phyloP scores from a whole-genome alignment of 192 early-diverging fungal species.

The Podila minutissima region DNA sequence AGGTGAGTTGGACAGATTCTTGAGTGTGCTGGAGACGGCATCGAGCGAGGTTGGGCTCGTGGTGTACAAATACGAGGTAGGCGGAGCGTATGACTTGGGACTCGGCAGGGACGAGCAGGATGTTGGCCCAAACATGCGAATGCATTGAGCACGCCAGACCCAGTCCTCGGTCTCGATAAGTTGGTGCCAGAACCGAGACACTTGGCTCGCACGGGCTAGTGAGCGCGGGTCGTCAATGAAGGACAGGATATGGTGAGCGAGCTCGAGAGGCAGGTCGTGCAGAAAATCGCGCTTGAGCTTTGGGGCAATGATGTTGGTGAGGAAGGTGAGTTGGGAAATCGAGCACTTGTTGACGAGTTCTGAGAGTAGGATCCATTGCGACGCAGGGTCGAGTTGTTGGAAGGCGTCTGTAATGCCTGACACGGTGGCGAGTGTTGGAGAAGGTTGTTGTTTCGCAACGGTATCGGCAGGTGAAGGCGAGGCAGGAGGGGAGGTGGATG shows the following conservation, averaged over 20 bases:
- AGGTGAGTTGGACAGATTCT: constrained; percentile 13
- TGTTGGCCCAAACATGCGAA: constrained; percentile 34
- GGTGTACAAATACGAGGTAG: constrained; percentile 27
- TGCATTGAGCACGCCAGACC: constrained; percentile 48
- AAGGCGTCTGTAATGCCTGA: constrained; percentile 46
- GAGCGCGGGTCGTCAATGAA: constrained; percentile 86
- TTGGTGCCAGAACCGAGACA: constrained; percentile 69
- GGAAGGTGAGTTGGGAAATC: constrained; percentile 59
- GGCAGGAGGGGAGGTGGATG: constrained; percentile 6
- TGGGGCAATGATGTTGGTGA: constrained; percentile 62
- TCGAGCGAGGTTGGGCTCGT: constrained; percentile 42
- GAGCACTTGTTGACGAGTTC: constrained; percentile 60
- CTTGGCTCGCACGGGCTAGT: constrained; percentile 77
- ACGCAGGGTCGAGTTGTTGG: constrained; percentile 34
- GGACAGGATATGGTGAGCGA: constrained; percentile 82
- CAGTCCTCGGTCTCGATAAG: constrained; percentile 62
- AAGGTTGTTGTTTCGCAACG: neutral
- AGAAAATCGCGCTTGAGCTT: constrained; percentile 92
- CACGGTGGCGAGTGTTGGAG: constrained; percentile 7
- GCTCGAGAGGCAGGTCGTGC: constrained; percentile 78
- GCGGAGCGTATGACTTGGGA: constrained; percentile 32
- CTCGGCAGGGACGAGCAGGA: constrained; percentile 45
- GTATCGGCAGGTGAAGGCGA: constrained; percentile 9
- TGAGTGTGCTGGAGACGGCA: constrained; percentile 42
- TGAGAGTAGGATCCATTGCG: constrained; percentile 51